phyloP scores from a whole-genome alignment of 305 asterid species.

The Plantago coronopus region DNA sequence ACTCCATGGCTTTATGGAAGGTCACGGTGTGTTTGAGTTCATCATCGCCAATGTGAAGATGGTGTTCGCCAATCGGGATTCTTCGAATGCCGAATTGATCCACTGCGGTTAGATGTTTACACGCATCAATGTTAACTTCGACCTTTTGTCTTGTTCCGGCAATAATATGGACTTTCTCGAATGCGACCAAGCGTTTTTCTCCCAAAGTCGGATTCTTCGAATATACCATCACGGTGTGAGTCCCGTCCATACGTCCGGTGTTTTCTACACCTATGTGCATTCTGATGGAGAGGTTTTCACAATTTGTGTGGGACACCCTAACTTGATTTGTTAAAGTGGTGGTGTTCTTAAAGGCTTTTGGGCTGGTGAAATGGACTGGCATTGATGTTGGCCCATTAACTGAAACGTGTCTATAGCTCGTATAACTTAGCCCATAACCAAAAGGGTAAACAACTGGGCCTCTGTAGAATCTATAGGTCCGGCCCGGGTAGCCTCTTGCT shows the following conservation, averaged over 20 bases:
- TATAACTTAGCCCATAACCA: slow-evolving; percentile 70
- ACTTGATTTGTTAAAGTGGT: slow-evolving; percentile 36
- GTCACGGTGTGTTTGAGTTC: slow-evolving; percentile 49
- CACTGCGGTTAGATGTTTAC: slow-evolving; percentile 59
- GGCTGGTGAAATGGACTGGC: slow-evolving; percentile 31
- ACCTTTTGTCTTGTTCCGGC: slow-evolving; percentile 37
- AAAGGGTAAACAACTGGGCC: slow-evolving; percentile 75
- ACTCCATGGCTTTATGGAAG: slow-evolving; percentile 32
- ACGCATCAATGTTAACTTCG: slow-evolving; percentile 36
- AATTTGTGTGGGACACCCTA: slow-evolving; percentile 53
- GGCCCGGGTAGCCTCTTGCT: slow-evolving; percentile 71
- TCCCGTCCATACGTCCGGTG: slow-evolving; percentile 59
- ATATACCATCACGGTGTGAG: slow-evolving; percentile 59
- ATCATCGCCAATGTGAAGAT: slow-evolving; percentile 60
- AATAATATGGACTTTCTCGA: slow-evolving; percentile 52
- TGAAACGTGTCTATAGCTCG: slow-evolving; percentile 36
- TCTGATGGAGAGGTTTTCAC: slow-evolving; percentile 40
- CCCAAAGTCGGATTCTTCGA: slow-evolving; percentile 31
- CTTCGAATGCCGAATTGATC: slow-evolving; percentile 64
- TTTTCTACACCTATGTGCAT: slow-evolving; percentile 64
- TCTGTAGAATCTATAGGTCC: slow-evolving; percentile 71
- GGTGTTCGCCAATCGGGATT: slow-evolving; percentile 70
- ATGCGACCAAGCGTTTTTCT: slow-evolving; percentile 50
- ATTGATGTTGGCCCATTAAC: slow-evolving; percentile 42
- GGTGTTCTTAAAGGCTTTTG: slow-evolving; percentile 27